Conservation (phyloP, 2,329 filamentous ascomycete genomes). For the Ophiostoma populinum region DNA sequence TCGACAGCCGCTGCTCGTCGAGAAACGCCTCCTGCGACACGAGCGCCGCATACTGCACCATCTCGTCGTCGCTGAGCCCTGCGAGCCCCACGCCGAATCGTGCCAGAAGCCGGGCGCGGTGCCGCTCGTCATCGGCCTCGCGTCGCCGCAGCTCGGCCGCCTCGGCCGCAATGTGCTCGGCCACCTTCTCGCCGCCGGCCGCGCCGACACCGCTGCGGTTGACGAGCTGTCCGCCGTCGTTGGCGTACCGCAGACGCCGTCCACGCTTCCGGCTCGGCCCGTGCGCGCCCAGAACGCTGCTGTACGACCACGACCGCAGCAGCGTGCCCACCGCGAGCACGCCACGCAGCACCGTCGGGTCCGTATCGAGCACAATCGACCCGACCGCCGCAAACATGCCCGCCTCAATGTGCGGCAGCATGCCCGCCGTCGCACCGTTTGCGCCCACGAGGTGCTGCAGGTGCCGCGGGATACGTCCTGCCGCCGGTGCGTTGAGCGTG, state of each 20-base stretch:
- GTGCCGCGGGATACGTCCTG: constrained; percentile 64
- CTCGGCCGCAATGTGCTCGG: constrained; percentile 76
- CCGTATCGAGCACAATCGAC: constrained; percentile 72
- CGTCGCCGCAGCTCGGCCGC: constrained; percentile 57
- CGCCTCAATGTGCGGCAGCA: constrained; percentile 35
- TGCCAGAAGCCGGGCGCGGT: constrained; percentile 52
- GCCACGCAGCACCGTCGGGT: constrained; percentile 70
- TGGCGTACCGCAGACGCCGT: constrained; percentile 56
- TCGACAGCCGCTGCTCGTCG: constrained; percentile 25
- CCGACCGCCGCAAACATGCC: constrained; percentile 68
- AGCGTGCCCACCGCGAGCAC: constrained; percentile 76
- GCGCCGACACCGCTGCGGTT: constrained; percentile 27
- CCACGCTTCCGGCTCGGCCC: constrained; percentile 66
- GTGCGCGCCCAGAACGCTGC: constrained; percentile 29
- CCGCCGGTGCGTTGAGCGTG: constrained; percentile 73
- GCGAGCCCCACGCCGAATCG: constrained; percentile 72
- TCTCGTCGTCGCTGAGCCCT: constrained; percentile 48
- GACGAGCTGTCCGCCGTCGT: constrained; percentile 32
- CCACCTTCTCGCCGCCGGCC: constrained; percentile 50
- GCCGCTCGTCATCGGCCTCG: constrained; percentile 50
- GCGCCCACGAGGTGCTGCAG: constrained; percentile 29
- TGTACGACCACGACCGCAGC: constrained; percentile 86
- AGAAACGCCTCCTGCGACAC: constrained; percentile 25
- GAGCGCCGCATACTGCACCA: constrained; percentile 47
- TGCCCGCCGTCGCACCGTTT: background rate